A percentile compares a stretch with the other conserved stretches of the same genome.
phyloP scores from a whole-genome alignment of 306 rosid genomes.

The Vigna angularis region DNA sequence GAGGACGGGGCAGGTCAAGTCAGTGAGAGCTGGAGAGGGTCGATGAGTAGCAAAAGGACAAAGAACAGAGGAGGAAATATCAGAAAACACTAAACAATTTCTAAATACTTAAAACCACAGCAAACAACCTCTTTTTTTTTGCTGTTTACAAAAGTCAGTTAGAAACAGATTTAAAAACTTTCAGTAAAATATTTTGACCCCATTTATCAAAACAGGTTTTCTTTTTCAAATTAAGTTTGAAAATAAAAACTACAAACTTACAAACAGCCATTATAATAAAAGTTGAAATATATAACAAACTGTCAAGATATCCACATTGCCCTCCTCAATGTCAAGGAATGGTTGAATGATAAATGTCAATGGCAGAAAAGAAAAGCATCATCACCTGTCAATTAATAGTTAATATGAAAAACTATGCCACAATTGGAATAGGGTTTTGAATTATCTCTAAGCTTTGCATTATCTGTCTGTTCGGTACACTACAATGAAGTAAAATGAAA shows the following conservation, averaged over 20 bases:
- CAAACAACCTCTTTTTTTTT: background rate
- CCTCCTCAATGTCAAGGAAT: slow-evolving; percentile 11
- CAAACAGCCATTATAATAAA: background rate
- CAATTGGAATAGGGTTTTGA: background rate
- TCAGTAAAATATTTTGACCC: background rate
- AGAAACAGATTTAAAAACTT: background rate
- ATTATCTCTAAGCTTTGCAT: slow-evolving; percentile 27
- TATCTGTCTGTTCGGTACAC: background rate
- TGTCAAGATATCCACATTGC: background rate
- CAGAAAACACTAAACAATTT: background rate
- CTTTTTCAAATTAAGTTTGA: background rate
- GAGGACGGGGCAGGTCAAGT: background rate
- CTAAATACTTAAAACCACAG: background rate
- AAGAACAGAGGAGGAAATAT: background rate
- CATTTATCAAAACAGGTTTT: background rate
- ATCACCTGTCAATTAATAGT: background rate
- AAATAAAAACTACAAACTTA: background rate
- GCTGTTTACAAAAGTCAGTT: background rate
- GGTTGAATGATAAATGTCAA: slow-evolving; percentile 1
- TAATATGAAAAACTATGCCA: slow-evolving; percentile 9
- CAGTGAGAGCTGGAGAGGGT: background rate
- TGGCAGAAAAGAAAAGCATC: background rate
- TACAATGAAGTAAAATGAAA: background rate
- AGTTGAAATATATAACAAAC: slow-evolving; percentile 5
- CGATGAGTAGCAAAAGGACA: background rate